A percentile compares a stretch with the other conserved stretches of the same genome.
Conservation (phyloP, 768 basidiomycete genomes). For the Kondoa subrosea region DNA sequence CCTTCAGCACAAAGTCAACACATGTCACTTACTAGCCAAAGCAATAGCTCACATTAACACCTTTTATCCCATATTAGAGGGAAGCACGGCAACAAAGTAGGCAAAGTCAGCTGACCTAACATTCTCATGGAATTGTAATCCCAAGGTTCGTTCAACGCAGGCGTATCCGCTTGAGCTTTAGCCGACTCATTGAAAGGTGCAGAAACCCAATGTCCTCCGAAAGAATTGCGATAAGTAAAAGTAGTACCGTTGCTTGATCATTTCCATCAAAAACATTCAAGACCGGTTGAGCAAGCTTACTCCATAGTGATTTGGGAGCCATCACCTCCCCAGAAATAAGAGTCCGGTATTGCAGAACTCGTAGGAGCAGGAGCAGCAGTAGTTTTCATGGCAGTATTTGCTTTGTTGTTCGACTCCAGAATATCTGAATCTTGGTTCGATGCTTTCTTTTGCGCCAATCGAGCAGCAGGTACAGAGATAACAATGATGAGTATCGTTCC, state of each 20-base stretch:
- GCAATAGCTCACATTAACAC: too few relatives aligned
- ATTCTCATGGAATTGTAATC: slow-evolving; percentile 16
- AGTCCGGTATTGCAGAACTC: neutral
- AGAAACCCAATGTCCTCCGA: slow-evolving; percentile 38
- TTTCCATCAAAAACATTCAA: too few relatives aligned
- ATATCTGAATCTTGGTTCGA: neutral
- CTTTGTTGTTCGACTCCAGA: neutral
- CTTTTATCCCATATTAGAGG: too few relatives aligned
- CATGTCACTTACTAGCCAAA: fast-evolving
- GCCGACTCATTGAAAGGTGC: slow-evolving; percentile 28
- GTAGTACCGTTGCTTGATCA: slow-evolving; percentile 15
- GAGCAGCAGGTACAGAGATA: neutral
- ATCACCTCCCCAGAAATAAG: neutral
- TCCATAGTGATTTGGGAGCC: neutral
- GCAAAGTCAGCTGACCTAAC: too few relatives aligned
- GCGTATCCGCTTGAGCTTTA: slow-evolving; percentile 30
- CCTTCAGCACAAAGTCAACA: slow-evolving; percentile 16
- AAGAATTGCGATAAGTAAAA: slow-evolving; percentile 62
- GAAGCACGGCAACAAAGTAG: too few relatives aligned
- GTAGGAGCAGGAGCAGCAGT: neutral
- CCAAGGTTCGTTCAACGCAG: slow-evolving; percentile 28
- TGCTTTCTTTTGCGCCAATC: neutral
- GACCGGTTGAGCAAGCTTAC: too few relatives aligned
- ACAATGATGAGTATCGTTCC: neutral
- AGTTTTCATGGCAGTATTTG: neutral